These are phyloP conservation scores for Diospyros kaki DNA, from an alignment of 148 eudicot species.

Conservation along the genomic window DNA sequence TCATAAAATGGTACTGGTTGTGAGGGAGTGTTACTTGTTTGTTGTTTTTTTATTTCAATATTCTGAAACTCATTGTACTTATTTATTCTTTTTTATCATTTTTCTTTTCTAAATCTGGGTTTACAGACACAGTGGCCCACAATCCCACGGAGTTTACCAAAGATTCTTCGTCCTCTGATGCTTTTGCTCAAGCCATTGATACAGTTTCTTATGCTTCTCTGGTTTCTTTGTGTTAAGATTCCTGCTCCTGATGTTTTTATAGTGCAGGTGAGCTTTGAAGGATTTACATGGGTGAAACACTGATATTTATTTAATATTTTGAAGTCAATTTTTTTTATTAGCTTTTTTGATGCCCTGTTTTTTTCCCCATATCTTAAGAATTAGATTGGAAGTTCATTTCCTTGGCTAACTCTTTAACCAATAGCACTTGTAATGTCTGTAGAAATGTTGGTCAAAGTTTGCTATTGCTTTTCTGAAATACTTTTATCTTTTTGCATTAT, in stretches of 20 bases:
- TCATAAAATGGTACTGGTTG: conserved; percentile 66
- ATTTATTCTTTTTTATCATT: no score
- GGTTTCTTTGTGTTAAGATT: conserved; percentile 85
- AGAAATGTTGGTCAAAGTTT: no score
- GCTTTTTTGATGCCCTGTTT: no score
- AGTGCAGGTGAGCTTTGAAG: conserved; percentile 66
- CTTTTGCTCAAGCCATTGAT: conserved; percentile 76
- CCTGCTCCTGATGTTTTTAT: conserved; percentile 85
- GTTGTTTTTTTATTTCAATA: background rate
- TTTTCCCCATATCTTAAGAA: no score
- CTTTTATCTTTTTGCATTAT: no score
- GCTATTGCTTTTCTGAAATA: no score
- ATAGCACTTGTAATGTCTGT: no score
- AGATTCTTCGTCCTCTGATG: conserved; percentile 54
- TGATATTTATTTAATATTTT: background rate
- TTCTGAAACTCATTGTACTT: background rate
- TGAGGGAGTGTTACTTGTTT: background rate
- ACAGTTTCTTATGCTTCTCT: conserved; percentile 79
- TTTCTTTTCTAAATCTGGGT: no score
- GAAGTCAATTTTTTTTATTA: no score
- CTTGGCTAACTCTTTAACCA: no score
- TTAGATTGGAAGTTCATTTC: no score
- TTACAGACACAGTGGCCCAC: conserved; percentile 84
- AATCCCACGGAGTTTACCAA: conserved; percentile 47
- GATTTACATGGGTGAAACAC: background rate